A percentile compares a stretch with the other conserved stretches of the same genome.
Evolutionary conservation across 805 yeast genomes (phyloP).

Genomic region (Helenozyma rhizophorensis): DNA sequence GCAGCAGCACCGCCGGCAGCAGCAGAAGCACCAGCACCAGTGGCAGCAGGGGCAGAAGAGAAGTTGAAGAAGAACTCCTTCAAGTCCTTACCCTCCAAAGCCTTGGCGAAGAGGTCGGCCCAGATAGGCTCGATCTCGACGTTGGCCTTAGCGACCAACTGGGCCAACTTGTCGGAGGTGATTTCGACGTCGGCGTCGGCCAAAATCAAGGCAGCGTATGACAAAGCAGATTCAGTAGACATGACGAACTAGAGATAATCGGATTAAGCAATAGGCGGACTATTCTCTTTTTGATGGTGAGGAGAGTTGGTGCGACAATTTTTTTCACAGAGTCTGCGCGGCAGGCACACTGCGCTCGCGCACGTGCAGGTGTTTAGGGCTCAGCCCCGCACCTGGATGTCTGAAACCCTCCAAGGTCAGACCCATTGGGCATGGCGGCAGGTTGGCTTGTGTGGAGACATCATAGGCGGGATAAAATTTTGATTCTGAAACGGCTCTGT

Average conservation of each 20-base stretch:
- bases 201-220: constrained; percentile 48
- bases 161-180: constrained; percentile 40
- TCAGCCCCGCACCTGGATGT: too few species aligned
- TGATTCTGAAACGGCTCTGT: too few species aligned
- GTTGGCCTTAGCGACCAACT: constrained; percentile 39
- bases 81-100: constrained; percentile 44
- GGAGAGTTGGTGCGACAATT: constrained; percentile 10
- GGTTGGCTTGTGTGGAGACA: too few species aligned
- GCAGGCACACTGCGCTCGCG: constrained; percentile 1
- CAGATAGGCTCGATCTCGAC: constrained; percentile 44
- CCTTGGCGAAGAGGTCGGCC: constrained; percentile 46
- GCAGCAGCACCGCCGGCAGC: constrained; percentile 33
- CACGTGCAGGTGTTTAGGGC: constrained; percentile 15
- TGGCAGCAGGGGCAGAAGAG: constrained; percentile 42
- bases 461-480: too few species aligned
- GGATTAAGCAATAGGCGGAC: constrained; percentile 48
- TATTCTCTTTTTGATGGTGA: constrained; percentile 36
- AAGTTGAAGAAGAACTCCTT: constrained; percentile 48
- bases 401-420: too few species aligned
- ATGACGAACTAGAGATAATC: constrained; percentile 47
- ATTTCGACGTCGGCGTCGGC: constrained; percentile 46
- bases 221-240: constrained; percentile 47
- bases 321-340: constrained; percentile 6
- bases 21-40: constrained; percentile 33
- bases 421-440: too few species aligned